phyloP scores from a whole-genome alignment of 139 green algal species.

The Cymbomonas tetramitiformis region DNA sequence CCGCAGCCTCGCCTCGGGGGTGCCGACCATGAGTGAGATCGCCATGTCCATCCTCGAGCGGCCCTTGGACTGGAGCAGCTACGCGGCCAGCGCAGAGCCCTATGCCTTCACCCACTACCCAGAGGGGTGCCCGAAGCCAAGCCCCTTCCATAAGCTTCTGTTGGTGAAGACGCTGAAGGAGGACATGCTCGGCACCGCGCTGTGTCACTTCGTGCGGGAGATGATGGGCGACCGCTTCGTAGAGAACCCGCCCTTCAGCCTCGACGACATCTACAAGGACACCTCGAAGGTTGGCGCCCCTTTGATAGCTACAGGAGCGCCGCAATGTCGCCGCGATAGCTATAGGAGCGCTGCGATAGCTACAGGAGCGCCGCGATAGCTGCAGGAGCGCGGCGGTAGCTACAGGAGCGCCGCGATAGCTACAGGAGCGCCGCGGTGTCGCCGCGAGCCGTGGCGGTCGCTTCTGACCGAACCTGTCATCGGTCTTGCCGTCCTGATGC shows the following conservation, averaged over 20 bases:
- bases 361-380: too few relatives aligned
- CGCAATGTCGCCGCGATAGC: too few relatives aligned
- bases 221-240: conserved; percentile 8
- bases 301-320: too few relatives aligned
- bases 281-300: too few relatives aligned
- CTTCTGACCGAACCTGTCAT: too few relatives aligned
- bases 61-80: conserved; percentile 22
- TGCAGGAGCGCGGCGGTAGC: too few relatives aligned
- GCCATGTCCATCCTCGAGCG: conserved; percentile 36
- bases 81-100: conserved; percentile 28
- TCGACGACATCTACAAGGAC: conserved; percentile 14
- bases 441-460: too few relatives aligned
- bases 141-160: conserved; percentile 27
- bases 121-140: conserved; percentile 24
- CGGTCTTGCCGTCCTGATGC: too few relatives aligned
- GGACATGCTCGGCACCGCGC: conserved; percentile 19
- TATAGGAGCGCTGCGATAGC: too few relatives aligned
- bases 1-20: conserved; percentile 21
- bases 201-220: conserved; percentile 7
- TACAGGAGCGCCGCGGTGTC: too few relatives aligned
- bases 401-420: too few relatives aligned
- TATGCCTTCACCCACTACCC: too few relatives aligned
- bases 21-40: conserved; percentile 24
- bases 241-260: conserved; percentile 4
- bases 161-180: conserved; percentile 30